A percentile compares a stretch with the other conserved stretches of the same genome.
Conservation (phyloP, 208 protist species). For the Trypanosomatidae sp. region DNA sequence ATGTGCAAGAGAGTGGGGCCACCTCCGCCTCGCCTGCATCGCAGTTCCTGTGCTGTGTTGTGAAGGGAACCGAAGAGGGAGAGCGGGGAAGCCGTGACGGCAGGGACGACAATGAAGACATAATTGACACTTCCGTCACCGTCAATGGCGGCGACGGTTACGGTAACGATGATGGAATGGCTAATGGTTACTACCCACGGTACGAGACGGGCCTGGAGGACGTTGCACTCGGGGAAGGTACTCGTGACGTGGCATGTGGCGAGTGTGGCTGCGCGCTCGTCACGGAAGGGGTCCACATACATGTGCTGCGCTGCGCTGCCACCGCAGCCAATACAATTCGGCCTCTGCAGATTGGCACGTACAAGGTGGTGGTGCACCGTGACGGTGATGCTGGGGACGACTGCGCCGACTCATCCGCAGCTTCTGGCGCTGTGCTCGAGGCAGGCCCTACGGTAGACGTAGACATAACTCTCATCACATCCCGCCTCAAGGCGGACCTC, state of each 20-base stretch:
- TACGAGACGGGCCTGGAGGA: constrained; percentile 5
- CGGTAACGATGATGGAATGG: too few relatives aligned
- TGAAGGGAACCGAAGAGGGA: neutral
- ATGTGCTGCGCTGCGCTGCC: neutral
- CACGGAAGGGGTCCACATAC: neutral
- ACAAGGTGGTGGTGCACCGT: neutral
- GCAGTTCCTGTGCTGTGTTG: constrained; percentile 20
- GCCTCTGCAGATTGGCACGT: constrained; percentile 2
- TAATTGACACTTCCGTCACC: neutral
- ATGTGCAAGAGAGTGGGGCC: neutral
- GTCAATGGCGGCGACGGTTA: neutral
- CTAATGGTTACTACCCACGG: neutral
- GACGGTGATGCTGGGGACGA: neutral
- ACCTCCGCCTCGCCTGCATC: neutral
- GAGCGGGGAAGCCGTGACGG: neutral
- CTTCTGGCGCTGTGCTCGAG: neutral
- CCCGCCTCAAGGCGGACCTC: constrained; percentile 12
- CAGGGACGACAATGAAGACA: neutral
- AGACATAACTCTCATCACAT: neutral
- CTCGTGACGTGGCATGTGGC: neutral
- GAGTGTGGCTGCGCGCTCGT: constrained; percentile 1
- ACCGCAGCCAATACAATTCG: neutral
- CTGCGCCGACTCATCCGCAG: neutral
- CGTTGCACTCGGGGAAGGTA: neutral
- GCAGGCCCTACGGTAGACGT: constrained; percentile 1